Conservation (phyloP, 192 early-diverging fungal genomes). For the Radiomyces spectabilis region DNA sequence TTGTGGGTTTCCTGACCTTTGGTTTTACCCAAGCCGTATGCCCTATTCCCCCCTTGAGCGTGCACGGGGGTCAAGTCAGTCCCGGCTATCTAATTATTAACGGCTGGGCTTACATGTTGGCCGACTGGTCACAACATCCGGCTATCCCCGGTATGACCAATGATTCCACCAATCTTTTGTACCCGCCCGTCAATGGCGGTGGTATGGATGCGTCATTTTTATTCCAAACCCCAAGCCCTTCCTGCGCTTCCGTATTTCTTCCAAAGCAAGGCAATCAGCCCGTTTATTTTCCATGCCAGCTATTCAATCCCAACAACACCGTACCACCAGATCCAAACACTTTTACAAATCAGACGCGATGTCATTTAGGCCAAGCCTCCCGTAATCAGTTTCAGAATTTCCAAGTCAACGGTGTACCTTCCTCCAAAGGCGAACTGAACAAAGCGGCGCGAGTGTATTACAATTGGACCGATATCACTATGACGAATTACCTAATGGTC, state of each 20-base stretch:
- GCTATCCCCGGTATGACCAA: conserved; percentile 17
- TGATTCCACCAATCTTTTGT: conserved; percentile 35
- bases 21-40: conserved; percentile 66
- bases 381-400: conserved; percentile 6
- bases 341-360: conserved; percentile 45
- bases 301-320: conserved; percentile 31
- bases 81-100: conserved; percentile 44
- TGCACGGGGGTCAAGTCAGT: conserved; percentile 29
- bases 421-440: conserved; percentile 1
- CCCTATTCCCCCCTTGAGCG: conserved; percentile 22
- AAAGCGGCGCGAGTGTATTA: conserved; percentile 37
- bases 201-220: conserved; percentile 68
- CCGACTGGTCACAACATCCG: conserved; percentile 14
- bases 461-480: conserved; percentile 43
- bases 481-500: conserved; percentile 46
- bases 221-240: conserved; percentile 43
- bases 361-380: conserved; percentile 38
- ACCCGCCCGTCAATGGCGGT: conserved; percentile 45
- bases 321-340: conserved; percentile 34
- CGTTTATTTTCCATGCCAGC: conserved; percentile 24
- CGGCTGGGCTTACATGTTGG: conserved; percentile 59
- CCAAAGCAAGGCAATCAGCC: not conserved
- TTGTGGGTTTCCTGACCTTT: conserved; percentile 83
- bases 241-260: conserved; percentile 6
- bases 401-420: not conserved